Evolutionary conservation across 2,329 filamentous ascomycete genomes (phyloP), one percentile per base, ranked within the genome.

Genomic region (Aspergillus texensis): DNA sequence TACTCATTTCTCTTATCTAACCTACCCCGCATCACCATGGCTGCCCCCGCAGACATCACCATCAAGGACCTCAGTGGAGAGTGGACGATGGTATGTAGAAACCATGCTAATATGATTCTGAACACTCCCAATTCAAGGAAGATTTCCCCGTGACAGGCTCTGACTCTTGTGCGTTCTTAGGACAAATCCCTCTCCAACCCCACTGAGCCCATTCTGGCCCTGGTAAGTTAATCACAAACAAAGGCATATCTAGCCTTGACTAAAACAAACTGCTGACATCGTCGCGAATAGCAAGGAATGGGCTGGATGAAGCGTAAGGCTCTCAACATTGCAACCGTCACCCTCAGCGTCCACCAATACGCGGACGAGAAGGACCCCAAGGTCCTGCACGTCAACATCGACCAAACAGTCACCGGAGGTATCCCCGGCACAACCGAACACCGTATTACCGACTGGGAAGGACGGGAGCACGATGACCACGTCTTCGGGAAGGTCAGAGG

Each of bases 401-500:
- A 88, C 62, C 92, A 96, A 80, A 82, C 85, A 54, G 83, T 86
- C 43, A 91, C 90, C 10, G 92, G 89, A 64, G 90, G 89, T 61
- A 82, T 96, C 67, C 86, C 86, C 72, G 89, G 87, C 71, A 93
- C 84, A 21, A 79, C 79, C 21, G 89, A 91, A 74, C 72, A 78
- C 9, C 85, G 89, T 55, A 78, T 73, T 1, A 77, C 90, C 3
- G 84, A 90, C 74, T 88, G 84, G 80, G 75, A 78, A 28, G 83
- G 79, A 60, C 88, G 90, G 70, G 85, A 86, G 66, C 91, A 94
- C 81, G 81, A 80, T 28, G 93, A 97, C 82, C 89, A 88, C 83
- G 86, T 96, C 68, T 97, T 96, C 76, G 93, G 93, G 63, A 81
- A 79, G 61, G 85, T 95, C 66, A 81, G 82, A 58, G 91, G 90